Percentiles rank a stretch among this genome's conserved stretches.
Evolutionary conservation across 2,329 filamentous ascomycete genomes (phyloP).

Genomic region (Talaromyces sp.): DNA sequence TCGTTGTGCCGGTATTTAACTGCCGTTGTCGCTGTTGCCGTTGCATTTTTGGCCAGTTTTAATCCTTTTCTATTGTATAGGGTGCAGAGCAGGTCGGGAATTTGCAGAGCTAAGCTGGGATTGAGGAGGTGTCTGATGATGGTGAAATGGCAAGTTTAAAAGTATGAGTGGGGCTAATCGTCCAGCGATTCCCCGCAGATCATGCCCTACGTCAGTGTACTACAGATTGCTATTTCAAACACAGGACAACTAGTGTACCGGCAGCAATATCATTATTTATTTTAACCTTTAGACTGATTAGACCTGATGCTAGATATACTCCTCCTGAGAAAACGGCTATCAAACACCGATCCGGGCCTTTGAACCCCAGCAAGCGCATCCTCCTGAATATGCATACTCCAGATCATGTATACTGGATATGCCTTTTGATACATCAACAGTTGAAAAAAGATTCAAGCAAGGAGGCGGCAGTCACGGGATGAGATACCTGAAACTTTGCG

Average conservation of each 20-base stretch:
- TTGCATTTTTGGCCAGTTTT: neutral
- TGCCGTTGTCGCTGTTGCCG: conserved; percentile 3
- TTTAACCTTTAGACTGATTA: conserved; percentile 1
- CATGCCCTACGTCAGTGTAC: neutral
- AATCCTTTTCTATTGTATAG: neutral
- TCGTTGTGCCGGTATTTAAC: neutral
- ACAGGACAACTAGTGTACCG: neutral
- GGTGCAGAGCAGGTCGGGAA: no score
- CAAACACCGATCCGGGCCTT: neutral
- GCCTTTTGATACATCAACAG: conserved; percentile 10
- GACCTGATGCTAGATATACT: neutral
- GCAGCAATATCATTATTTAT: conserved; percentile 2
- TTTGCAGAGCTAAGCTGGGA: no score
- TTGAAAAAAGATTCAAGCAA: neutral
- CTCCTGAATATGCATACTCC: conserved; percentile 3
- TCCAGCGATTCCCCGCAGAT: neutral
- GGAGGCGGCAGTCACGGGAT: neutral
- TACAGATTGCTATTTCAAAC: neutral
- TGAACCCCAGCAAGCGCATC: neutral
- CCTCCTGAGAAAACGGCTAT: neutral
- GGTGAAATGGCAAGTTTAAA: neutral
- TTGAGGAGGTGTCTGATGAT: neutral
- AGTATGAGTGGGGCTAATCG: neutral
- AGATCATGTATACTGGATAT: conserved; percentile 7
- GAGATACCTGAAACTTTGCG: conserved; percentile 3